These are phyloP conservation scores for Trichoderma atrobrunneum DNA, from an alignment of 2,329 filamentous ascomycete genomes.

Conservation along the genomic window DNA sequence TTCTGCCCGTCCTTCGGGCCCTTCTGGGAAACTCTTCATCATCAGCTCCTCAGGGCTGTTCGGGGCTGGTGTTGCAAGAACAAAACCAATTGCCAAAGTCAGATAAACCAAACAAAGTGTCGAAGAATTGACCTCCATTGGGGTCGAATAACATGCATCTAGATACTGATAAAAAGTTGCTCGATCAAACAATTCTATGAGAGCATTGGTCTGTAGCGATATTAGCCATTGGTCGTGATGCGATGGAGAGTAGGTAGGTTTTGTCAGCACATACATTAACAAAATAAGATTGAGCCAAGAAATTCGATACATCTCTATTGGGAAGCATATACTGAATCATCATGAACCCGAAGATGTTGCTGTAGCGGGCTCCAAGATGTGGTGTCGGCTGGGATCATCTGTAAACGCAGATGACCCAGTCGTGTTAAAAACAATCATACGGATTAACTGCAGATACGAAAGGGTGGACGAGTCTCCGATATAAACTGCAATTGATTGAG, in stretches of 20 bases:
- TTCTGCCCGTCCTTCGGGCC: conserved; percentile 54
- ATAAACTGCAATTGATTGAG: conserved; percentile 44
- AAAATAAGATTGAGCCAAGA: conserved; percentile 52
- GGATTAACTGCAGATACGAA: conserved; percentile 59
- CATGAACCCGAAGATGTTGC: conserved; percentile 35
- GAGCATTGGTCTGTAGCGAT: conserved; percentile 50
- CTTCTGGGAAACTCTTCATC: conserved; percentile 49
- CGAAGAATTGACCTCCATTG: conserved; percentile 47
- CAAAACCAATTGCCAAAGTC: conserved; percentile 61
- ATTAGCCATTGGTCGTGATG: not conserved
- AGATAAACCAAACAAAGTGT: conserved; percentile 60
- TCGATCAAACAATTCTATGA: conserved; percentile 59
- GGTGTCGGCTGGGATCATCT: conserved; percentile 53
- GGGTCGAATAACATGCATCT: conserved; percentile 53
- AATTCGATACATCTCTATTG: conserved; percentile 50
- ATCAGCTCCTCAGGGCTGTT: conserved; percentile 49
- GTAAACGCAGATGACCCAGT: conserved; percentile 57
- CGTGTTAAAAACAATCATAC: conserved; percentile 56
- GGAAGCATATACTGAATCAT: conserved; percentile 40
- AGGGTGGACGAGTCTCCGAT: conserved; percentile 62
- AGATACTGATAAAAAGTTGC: conserved; percentile 48
- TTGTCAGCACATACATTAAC: conserved; percentile 46
- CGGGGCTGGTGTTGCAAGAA: conserved; percentile 52
- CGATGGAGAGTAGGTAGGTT: not conserved
- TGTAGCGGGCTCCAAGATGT: conserved; percentile 54